These are phyloP conservation scores for Globisporangium splendens DNA, from an alignment of 352 stramenopile species.

Conservation along the genomic window DNA sequence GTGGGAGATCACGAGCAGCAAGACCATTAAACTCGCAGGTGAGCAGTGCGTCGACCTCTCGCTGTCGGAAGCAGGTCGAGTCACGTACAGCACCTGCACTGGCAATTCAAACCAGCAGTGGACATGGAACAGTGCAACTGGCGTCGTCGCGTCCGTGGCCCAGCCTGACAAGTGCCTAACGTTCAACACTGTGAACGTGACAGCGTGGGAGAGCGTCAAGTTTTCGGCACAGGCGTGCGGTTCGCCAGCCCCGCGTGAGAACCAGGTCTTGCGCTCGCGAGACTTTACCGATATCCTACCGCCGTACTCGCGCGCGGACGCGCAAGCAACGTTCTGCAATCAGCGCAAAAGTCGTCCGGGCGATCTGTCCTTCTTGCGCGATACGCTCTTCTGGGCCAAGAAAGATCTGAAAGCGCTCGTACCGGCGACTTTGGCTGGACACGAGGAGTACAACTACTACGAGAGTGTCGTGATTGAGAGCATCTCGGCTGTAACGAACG, in stretches of 20 bases:
- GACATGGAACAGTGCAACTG: background rate
- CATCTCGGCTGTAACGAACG: background rate
- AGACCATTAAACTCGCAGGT: constrained; percentile 1
- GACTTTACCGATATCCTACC: background rate
- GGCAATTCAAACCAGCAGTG: background rate
- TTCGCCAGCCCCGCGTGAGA: background rate
- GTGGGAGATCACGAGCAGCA: constrained; percentile 8
- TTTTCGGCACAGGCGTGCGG: background rate
- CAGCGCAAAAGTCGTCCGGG: background rate
- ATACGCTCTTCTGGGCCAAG: constrained; percentile 7
- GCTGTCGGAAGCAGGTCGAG: background rate
- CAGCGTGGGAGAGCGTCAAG: background rate
- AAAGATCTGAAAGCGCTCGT: constrained; percentile 15
- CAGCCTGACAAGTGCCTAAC: constrained; percentile 6
- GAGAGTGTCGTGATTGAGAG: constrained; percentile 15
- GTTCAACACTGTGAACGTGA: background rate
- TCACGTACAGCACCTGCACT: background rate
- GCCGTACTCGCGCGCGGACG: constrained; percentile 1
- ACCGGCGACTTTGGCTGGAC: constrained; percentile 1
- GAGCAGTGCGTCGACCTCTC: constrained; percentile 6
- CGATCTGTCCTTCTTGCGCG: constrained; percentile 12
- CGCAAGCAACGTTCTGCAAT: constrained; percentile 3
- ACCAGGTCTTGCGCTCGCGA: background rate
- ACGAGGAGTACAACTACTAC: constrained; percentile 15
- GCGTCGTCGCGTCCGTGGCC: background rate